Evolutionary conservation across 2,329 filamentous ascomycete species (phyloP), one percentile per base, ranked within the genome.

Genomic region (Fusarium siculi): DNA sequence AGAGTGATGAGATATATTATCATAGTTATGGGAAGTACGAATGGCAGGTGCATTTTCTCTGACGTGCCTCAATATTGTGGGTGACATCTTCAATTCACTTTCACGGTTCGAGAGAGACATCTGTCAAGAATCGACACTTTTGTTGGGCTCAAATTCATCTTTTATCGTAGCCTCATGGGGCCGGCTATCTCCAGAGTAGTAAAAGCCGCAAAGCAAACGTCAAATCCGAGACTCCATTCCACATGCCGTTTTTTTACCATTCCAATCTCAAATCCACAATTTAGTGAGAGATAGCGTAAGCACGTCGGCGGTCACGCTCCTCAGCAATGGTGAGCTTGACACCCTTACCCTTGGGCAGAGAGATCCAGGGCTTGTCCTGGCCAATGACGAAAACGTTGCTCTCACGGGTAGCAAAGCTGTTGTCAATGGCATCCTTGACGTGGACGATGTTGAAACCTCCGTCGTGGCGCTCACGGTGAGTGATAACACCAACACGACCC

Each of bases 371-470:
- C 93, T 98, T 98, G 84, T 99, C 96, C 81, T 92, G 90, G 83
- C 96, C 96, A 81, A 99, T 98, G 89, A 99, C 92, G 89, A 99
- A 99, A 83, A 99, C 95, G 94, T 99, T 99, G 91, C 88, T 93
- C 91, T 99, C 95, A 88, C 96, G 96, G 84, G 96, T 99, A 83
- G 96, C 95, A 88, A 99, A 99, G 84, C 94, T 93, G 93, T 99
- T 99, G 92, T 98, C 96, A 87, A 99, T 96, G 83, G 95, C 96
- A 84, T 99, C 96, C 93, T 99, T 99, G 88, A 99, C 93, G 91
- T 98, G 95, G 86, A 99, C 95, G 83, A 99, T 97, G 92, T 97
- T 97, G 93, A 99, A 99, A 87, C 96, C 96, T 91, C 96, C 96
- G 81, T 99, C 96, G 91, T 99, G 96, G 82, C 96, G 94, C 92